These are phyloP conservation scores for Athelia psychrophila DNA, from an alignment of 1,284 basidiomycete species.

Conservation along the genomic window DNA sequence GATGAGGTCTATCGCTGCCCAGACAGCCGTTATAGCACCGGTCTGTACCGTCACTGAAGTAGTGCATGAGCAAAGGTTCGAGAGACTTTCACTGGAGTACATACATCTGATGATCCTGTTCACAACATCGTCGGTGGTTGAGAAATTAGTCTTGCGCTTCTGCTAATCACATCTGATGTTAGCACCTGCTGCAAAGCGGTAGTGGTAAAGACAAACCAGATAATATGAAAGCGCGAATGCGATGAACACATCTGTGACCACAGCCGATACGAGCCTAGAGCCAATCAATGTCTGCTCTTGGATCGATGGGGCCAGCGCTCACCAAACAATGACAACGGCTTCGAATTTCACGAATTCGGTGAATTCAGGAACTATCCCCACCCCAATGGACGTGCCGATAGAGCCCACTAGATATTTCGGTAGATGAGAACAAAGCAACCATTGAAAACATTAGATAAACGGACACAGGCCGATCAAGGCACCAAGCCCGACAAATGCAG, in stretches of 20 bases:
- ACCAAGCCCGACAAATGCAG: conserved; percentile 11
- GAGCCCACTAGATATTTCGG: conserved; percentile 19
- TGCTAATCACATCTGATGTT: background rate
- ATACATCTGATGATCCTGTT: conserved; percentile 6
- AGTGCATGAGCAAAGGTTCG: too few species aligned
- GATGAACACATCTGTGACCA: conserved; percentile 28
- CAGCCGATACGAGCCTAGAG: conserved; percentile 23
- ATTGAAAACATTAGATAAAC: conserved; percentile 1
- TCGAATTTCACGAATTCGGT: conserved; percentile 32
- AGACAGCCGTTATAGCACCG: conserved; percentile 21
- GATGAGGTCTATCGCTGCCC: conserved; percentile 20
- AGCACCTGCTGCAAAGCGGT: too few species aligned
- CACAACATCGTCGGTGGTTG: conserved; percentile 1
- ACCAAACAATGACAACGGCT: conserved; percentile 33
- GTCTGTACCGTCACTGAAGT: conserved; percentile 23
- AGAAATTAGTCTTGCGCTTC: conserved; percentile 33
- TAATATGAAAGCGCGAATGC: conserved; percentile 28
- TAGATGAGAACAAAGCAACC: background rate
- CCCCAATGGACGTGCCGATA: conserved; percentile 30
- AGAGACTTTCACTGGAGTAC: background rate
- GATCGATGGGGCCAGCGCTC: background rate
- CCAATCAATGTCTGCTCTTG: background rate
- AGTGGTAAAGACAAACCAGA: conserved; percentile 16
- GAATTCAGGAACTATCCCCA: conserved; percentile 30
- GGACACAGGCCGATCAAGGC: conserved; percentile 8